phyloP scores from a whole-genome alignment of 352 stramenopile genomes.

The Phytophthora sp. region DNA sequence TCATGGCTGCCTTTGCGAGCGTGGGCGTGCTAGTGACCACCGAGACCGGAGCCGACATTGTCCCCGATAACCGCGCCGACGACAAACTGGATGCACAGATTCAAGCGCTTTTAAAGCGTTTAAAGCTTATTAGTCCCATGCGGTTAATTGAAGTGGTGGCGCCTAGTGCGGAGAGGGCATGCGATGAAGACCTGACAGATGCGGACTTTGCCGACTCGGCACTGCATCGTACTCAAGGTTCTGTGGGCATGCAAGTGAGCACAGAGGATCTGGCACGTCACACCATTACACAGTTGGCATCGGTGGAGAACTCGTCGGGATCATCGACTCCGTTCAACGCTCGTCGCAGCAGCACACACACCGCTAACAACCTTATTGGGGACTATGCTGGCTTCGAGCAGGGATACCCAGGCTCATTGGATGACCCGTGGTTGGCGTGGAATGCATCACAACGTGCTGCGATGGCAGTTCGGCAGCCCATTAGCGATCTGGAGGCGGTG shows the following conservation, averaged over 20 bases:
- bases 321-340: slow-evolving; percentile 21
- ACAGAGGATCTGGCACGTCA: slow-evolving; percentile 30
- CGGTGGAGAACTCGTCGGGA: slow-evolving; percentile 14
- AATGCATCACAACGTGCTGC: slow-evolving; percentile 40
- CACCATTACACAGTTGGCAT: slow-evolving; percentile 1
- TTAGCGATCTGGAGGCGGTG: slow-evolving; percentile 60
- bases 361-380: slow-evolving; percentile 12
- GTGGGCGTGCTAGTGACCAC: slow-evolving; percentile 40
- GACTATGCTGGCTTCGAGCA: slow-evolving; percentile 36
- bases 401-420: slow-evolving; percentile 36
- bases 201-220: slow-evolving; percentile 76
- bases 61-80: slow-evolving; percentile 43
- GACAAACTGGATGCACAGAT: slow-evolving; percentile 67
- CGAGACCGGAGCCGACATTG: slow-evolving; percentile 23
- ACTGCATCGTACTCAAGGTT: slow-evolving; percentile 49
- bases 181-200: slow-evolving; percentile 63
- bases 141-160: slow-evolving; percentile 61
- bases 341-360: neutral
- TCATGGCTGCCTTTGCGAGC: slow-evolving; percentile 54
- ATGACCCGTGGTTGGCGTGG: slow-evolving; percentile 61
- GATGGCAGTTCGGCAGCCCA: slow-evolving; percentile 25
- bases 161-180: slow-evolving; percentile 48
- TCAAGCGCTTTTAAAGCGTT: slow-evolving; percentile 48
- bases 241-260: slow-evolving; percentile 41
- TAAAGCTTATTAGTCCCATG: slow-evolving; percentile 56